These are phyloP conservation scores for Yamadazyma conglobata DNA, from an alignment of 1,139 yeast species.

Conservation along the genomic window DNA sequence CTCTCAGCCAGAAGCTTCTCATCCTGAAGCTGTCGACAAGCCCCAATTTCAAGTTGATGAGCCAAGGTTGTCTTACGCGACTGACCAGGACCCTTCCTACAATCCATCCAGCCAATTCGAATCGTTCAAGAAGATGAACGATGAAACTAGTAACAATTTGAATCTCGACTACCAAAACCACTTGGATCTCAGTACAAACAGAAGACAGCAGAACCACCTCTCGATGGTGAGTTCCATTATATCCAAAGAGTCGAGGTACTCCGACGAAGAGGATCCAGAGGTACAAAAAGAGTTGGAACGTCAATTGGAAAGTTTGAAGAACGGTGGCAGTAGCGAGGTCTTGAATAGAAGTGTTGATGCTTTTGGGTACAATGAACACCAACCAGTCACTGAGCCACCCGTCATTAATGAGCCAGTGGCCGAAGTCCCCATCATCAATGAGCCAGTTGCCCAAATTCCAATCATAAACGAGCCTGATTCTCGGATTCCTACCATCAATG, in stretches of 20 bases:
- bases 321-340: conserved; percentile 19
- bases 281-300: conserved; percentile 40
- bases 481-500: too few relatives aligned
- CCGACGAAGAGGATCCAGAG: conserved; percentile 37
- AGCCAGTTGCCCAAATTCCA: too few relatives aligned
- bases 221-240: conserved; percentile 46
- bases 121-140: conserved; percentile 13
- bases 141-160: conserved; percentile 10
- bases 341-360: background rate
- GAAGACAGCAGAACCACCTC: conserved; percentile 25
- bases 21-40: background rate
- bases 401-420: too few relatives aligned
- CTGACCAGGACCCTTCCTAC: background rate
- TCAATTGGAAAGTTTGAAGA: conserved; percentile 37
- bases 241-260: conserved; percentile 32
- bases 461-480: too few relatives aligned
- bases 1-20: background rate
- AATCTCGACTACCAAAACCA: conserved; percentile 31
- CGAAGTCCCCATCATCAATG: too few relatives aligned
- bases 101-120: conserved; percentile 15
- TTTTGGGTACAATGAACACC: background rate
- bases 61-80: conserved; percentile 10
- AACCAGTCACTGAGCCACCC: too few relatives aligned
- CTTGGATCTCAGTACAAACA: conserved; percentile 14
- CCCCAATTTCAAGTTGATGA: conserved; percentile 4